Evolutionary conservation across 1,139 yeast genomes (phyloP).

Genomic region (Yamadazyma friedrichii): DNA sequence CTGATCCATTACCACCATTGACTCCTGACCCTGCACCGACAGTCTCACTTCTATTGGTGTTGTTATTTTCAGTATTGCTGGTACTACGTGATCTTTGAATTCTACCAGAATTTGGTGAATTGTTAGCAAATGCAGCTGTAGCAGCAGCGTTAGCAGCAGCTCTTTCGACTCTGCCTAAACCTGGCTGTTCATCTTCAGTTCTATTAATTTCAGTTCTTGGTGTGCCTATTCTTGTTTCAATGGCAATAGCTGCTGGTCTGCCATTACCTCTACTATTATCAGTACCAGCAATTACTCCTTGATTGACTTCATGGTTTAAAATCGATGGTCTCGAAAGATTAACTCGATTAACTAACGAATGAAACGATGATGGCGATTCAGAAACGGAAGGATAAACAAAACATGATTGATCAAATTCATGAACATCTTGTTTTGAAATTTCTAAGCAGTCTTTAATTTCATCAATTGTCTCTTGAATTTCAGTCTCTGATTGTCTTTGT

Average conservation of each 20-base stretch:
- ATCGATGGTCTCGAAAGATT: constrained; percentile 37
- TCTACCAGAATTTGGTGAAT: not conserved
- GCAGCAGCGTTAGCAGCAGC: constrained; percentile 9
- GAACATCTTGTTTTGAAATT: constrained; percentile 23
- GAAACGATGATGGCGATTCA: constrained; percentile 25
- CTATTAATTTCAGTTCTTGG: constrained; percentile 2
- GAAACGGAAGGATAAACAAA: constrained; percentile 29
- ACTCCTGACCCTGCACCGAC: not conserved
- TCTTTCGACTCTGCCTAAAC: not conserved
- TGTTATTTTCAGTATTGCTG: not conserved
- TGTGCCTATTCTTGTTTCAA: constrained; percentile 6
- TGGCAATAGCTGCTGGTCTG: constrained; percentile 6
- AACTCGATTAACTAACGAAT: constrained; percentile 31
- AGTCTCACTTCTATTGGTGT: not conserved
- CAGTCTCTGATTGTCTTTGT: constrained; percentile 26
- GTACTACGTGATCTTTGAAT: not conserved
- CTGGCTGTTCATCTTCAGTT: not conserved
- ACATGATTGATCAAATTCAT: constrained; percentile 27
- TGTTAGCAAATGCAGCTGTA: constrained; percentile 4
- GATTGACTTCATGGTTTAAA: constrained; percentile 40
- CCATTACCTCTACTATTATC: constrained; percentile 13
- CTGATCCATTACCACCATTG: not conserved
- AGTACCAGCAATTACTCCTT: constrained; percentile 31
- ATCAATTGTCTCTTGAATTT: constrained; percentile 23
- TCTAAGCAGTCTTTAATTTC: constrained; percentile 31